Percentiles rank a stretch among this genome's conserved stretches.
These are phyloP conservation scores for Fraxinus sp. DNA, from an alignment of 305 asterid genomes.

Conservation along the genomic window DNA sequence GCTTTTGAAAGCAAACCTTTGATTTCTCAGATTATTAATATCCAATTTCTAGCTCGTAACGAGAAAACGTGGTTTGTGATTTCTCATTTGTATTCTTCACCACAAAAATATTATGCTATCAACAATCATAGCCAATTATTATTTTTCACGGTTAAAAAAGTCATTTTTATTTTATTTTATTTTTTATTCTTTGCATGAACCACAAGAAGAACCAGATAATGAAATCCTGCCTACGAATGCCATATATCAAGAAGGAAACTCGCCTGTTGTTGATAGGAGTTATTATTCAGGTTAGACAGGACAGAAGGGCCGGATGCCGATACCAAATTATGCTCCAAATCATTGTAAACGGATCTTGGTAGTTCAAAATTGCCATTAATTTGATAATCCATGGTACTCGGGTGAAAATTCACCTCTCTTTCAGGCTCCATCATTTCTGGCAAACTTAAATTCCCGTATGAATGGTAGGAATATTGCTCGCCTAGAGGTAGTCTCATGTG, in stretches of 20 bases:
- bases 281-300: conserved; percentile 46
- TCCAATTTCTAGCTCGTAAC: background rate
- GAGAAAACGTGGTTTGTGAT: background rate
- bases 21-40: background rate
- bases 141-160: background rate
- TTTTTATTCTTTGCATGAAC: background rate
- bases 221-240: background rate
- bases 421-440: conserved; percentile 52
- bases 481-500: conserved; percentile 47
- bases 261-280: conserved; percentile 60
- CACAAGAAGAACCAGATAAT: conserved; percentile 1
- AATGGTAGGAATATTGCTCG: conserved; percentile 46
- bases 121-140: background rate
- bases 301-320: conserved; percentile 41
- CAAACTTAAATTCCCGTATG: conserved; percentile 43
- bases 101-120: background rate
- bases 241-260: background rate
- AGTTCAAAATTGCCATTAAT: conserved; percentile 53
- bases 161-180: too few species aligned
- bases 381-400: conserved; percentile 46
- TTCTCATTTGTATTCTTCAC: background rate
- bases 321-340: conserved; percentile 41
- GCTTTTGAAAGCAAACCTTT: background rate
- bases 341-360: conserved; percentile 48
- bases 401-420: conserved; percentile 44